These are phyloP conservation scores for Draba incana DNA, from an alignment of 345 rosid genomes.

Conservation along the genomic window DNA sequence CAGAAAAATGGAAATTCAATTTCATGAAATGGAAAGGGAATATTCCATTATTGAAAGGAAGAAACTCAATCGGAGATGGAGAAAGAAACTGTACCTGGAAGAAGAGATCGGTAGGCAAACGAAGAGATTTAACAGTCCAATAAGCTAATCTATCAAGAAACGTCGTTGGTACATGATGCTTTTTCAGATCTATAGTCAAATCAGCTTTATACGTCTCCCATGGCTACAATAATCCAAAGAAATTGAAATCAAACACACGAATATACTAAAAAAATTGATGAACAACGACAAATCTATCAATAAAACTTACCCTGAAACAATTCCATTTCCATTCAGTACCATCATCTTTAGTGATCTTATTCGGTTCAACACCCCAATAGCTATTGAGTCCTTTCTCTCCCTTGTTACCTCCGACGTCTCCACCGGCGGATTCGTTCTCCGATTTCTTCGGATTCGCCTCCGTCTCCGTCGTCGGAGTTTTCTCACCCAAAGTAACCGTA, in stretches of 20 bases:
- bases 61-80: no score
- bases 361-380: slow-evolving; percentile 61
- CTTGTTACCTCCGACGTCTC: slow-evolving; percentile 29
- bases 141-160: slow-evolving; percentile 60
- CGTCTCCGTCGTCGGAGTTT: neutral
- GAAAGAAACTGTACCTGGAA: slow-evolving; percentile 56
- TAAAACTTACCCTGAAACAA: slow-evolving; percentile 54
- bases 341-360: slow-evolving; percentile 53
- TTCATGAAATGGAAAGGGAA: no score
- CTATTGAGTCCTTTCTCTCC: slow-evolving; percentile 46
- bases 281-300: neutral
- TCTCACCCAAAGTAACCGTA: slow-evolving; percentile 37
- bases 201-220: slow-evolving; percentile 65
- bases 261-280: neutral
- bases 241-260: no score
- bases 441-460: slow-evolving; percentile 18
- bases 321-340: slow-evolving; percentile 68
- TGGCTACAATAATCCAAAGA: slow-evolving; percentile 19
- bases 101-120: slow-evolving; percentile 74
- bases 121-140: slow-evolving; percentile 70
- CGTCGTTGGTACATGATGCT: slow-evolving; percentile 63
- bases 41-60: no score
- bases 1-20: neutral
- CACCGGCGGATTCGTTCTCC: slow-evolving; percentile 16
- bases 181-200: slow-evolving; percentile 62